Evolutionary conservation across 225 moss, liverwort and hornwort species (phyloP).

Genomic region (Physcomitrium patens): DNA sequence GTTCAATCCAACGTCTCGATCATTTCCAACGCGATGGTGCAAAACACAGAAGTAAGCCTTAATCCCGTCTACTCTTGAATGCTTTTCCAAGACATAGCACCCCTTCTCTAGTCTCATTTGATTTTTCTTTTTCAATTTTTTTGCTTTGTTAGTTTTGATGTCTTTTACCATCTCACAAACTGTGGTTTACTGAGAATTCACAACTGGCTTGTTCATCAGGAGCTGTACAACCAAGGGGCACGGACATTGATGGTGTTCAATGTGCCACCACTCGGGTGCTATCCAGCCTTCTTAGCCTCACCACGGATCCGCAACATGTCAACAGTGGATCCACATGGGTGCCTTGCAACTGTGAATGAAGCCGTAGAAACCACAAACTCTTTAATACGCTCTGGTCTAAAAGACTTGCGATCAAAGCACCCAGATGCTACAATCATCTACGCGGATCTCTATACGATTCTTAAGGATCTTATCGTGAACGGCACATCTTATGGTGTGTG

Average conservation of each 20-base stretch:
- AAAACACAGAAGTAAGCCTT: constrained; percentile 55
- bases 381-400: constrained; percentile 42
- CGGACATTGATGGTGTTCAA: constrained; percentile 69
- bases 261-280: constrained; percentile 68
- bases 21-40: constrained; percentile 49
- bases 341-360: constrained; percentile 50
- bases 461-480: constrained; percentile 50
- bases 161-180: not conserved
- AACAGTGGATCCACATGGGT: constrained; percentile 49
- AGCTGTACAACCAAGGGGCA: constrained; percentile 67
- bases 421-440: constrained; percentile 54
- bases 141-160: too few species aligned
- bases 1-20: constrained; percentile 37
- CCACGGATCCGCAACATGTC: constrained; percentile 20
- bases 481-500: constrained; percentile 49
- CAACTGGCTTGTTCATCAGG: constrained; percentile 40
- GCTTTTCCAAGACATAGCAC: not conserved
- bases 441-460: constrained; percentile 47
- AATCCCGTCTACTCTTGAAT: not conserved
- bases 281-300: constrained; percentile 20
- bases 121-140: too few species aligned
- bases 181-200: not conserved
- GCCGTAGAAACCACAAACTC: constrained; percentile 53
- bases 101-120: too few species aligned
- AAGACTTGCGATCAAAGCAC: constrained; percentile 34